phyloP scores from a whole-genome alignment of 2,329 filamentous ascomycete genomes.

The Cercospora nicotianae region DNA sequence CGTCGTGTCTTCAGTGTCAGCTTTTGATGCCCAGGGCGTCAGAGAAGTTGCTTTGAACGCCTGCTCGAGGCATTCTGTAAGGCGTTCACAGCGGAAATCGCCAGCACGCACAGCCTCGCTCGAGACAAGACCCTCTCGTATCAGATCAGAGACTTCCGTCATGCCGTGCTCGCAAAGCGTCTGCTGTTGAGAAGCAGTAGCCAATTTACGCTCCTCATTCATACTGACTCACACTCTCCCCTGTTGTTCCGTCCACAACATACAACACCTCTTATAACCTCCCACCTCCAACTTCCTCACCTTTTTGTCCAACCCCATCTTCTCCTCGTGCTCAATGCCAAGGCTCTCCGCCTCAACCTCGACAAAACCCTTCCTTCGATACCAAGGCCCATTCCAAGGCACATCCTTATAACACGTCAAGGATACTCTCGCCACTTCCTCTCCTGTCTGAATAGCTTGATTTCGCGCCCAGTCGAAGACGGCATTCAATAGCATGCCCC shows the following conservation, averaged over 20 bases:
- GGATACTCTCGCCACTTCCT: slow-evolving; percentile 9
- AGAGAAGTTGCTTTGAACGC: neutral
- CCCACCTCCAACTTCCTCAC: slow-evolving; percentile 11
- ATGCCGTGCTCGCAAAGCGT: neutral
- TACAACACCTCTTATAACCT: slow-evolving; percentile 21
- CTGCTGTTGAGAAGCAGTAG: neutral
- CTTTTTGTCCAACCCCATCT: slow-evolving; percentile 19
- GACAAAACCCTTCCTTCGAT: slow-evolving; percentile 18
- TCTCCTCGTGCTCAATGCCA: slow-evolving; percentile 20
- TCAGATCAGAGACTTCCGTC: neutral
- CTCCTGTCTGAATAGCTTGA: neutral
- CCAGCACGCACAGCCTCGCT: neutral
- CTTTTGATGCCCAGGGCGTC: neutral
- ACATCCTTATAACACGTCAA: slow-evolving; percentile 24
- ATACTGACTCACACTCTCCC: neutral
- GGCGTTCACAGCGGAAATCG: neutral
- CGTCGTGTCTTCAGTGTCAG: no score
- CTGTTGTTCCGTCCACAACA: slow-evolving; percentile 19
- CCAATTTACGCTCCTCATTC: neutral
- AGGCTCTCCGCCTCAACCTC: slow-evolving; percentile 17
- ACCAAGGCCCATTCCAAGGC: slow-evolving; percentile 27
- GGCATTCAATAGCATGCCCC: slow-evolving; percentile 14
- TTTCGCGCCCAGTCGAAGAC: slow-evolving; percentile 19
- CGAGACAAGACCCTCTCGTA: neutral
- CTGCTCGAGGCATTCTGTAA: neutral